A percentile compares a stretch with the other conserved stretches of the same genome.
Evolutionary conservation across 139 green algal genomes (phyloP).

Genomic region (Haematococcus sp.): DNA sequence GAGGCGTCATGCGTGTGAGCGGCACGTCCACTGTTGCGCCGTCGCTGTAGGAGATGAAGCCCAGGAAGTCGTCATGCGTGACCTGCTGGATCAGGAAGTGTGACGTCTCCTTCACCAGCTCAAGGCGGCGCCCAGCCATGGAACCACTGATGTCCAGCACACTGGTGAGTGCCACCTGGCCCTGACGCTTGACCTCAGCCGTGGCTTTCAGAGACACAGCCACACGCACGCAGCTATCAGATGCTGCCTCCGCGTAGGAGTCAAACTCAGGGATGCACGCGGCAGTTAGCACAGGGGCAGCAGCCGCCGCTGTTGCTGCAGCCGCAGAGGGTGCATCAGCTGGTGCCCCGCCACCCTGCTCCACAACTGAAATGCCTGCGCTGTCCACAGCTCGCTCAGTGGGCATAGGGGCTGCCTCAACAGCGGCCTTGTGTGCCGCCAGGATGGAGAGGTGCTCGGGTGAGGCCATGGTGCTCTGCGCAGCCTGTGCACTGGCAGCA

Average conservation of each 20-base stretch:
- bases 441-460: no score
- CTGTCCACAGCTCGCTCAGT: no score
- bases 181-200: conserved; percentile 12
- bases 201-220: conserved; percentile 15
- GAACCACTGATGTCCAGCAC: conserved; percentile 33
- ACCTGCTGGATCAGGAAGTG: conserved; percentile 39
- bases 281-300: background rate
- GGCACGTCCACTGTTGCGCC: conserved; percentile 18
- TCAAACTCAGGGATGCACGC: background rate
- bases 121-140: conserved; percentile 20
- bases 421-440: no score
- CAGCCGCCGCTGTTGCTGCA: no score
- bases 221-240: background rate
- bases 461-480: no score
- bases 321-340: no score
- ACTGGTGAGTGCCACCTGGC: conserved; percentile 24
- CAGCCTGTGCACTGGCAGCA: no score
- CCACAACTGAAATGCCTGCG: no score
- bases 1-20: conserved; percentile 22
- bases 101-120: conserved; percentile 21
- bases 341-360: no score
- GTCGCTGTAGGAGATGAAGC: no score
- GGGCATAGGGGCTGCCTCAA: no score
- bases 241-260: background rate
- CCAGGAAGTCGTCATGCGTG: background rate